Conservation (phyloP, 768 basidiomycete genomes). For the Multifurca ochricompacta region DNA sequence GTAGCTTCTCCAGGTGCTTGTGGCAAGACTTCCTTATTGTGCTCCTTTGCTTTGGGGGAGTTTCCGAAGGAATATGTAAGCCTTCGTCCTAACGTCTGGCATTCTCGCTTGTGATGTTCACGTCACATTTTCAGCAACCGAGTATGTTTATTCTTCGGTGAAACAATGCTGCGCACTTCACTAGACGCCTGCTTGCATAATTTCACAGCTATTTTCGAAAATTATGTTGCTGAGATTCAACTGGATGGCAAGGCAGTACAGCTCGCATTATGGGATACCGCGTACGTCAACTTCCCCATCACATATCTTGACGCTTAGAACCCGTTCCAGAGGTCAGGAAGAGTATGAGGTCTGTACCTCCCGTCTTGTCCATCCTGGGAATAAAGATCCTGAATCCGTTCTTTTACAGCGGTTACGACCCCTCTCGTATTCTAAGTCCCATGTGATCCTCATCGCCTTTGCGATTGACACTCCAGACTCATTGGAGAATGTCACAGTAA, state of each 20-base stretch:
- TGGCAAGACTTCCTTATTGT: slow-evolving; percentile 89
- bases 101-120: not conserved
- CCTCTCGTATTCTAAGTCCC: slow-evolving; percentile 96
- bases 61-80: slow-evolving; percentile 94
- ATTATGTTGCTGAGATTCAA: slow-evolving; percentile 97
- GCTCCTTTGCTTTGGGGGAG: slow-evolving; percentile 88
- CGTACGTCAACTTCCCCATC: slow-evolving; percentile 49
- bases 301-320: not conserved
- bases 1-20: slow-evolving; percentile 61
- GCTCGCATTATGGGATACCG: slow-evolving; percentile 97
- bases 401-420: slow-evolving; percentile 76
- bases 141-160: slow-evolving; percentile 29
- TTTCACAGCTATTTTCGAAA: slow-evolving; percentile 84
- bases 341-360: slow-evolving; percentile 79
- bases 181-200: not conserved
- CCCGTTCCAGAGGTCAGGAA: slow-evolving; percentile 76
- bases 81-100: slow-evolving; percentile 21
- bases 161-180: slow-evolving; percentile 2
- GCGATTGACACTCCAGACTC: slow-evolving; percentile 95
- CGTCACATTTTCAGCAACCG: slow-evolving; percentile 34
- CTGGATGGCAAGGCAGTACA: slow-evolving; percentile 97
- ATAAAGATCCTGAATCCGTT: slow-evolving; percentile 7
- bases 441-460: slow-evolving; percentile 97
- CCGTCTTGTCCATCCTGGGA: not conserved
- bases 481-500: slow-evolving; percentile 88